Conservation (phyloP, 2,329 filamentous ascomycete genomes). For the Tolypocladium amazonense region DNA sequence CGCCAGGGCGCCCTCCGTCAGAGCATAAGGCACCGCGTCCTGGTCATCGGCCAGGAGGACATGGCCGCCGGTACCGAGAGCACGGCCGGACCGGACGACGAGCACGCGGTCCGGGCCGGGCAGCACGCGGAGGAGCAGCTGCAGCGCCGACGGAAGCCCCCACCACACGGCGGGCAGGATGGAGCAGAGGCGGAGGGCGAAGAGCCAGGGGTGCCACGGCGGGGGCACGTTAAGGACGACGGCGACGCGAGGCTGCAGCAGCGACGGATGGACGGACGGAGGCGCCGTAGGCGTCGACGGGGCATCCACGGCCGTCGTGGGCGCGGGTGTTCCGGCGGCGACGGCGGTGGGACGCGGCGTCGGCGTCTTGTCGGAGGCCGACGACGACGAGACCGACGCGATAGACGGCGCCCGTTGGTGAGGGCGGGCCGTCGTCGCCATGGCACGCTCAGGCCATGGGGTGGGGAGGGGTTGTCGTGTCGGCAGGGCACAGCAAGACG, state of each 20-base stretch:
- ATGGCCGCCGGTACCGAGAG: neutral
- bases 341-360: neutral
- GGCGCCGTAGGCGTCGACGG: neutral
- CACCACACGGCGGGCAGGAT: constrained; percentile 62
- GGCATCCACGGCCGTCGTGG: neutral
- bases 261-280: constrained; percentile 21
- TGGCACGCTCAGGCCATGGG: constrained; percentile 12
- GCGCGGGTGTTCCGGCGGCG: neutral
- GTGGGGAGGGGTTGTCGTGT: neutral
- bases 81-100: constrained; percentile 13
- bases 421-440: constrained; percentile 11
- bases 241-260: constrained; percentile 67
- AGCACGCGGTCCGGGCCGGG: constrained; percentile 21
- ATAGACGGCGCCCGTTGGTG: constrained; percentile 10
- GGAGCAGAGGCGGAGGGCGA: constrained; percentile 62
- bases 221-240: constrained; percentile 65
- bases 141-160: constrained; percentile 58
- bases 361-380: constrained; percentile 4
- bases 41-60: constrained; percentile 1
- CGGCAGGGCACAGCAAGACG: neutral
- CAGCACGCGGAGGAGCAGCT: constrained; percentile 55
- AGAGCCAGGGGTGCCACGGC: constrained; percentile 63
- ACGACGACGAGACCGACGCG: constrained; percentile 4
- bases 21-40: constrained; percentile 20
- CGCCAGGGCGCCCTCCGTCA: constrained; percentile 61